A percentile compares a stretch with the other conserved stretches of the same genome.
Conservation (phyloP, 257 asterid genomes). For the Primulina tabacum region DNA sequence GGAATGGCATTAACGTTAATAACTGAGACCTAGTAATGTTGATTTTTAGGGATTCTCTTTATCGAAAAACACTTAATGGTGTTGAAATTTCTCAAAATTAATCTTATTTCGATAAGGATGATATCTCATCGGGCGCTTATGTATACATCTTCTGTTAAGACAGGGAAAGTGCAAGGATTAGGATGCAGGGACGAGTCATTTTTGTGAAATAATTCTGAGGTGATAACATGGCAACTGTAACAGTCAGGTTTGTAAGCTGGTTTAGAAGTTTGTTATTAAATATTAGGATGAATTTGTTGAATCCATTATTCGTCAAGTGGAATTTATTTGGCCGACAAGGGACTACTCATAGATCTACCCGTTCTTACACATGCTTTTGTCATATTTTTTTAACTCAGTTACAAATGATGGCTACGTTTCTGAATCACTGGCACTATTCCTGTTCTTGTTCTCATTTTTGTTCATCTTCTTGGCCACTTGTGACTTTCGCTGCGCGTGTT, state of each 20-base stretch:
- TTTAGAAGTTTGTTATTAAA: neutral
- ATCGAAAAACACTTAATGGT: too few relatives aligned
- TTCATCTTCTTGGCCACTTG: neutral
- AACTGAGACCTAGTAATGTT: neutral
- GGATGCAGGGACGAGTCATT: neutral
- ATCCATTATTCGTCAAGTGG: neutral
- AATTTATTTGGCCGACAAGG: neutral
- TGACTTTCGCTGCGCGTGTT: neutral
- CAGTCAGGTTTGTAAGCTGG: neutral
- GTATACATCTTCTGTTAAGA: neutral
- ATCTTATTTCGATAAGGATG: neutral
- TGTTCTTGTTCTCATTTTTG: neutral
- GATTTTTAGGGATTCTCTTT: neutral
- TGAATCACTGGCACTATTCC: neutral
- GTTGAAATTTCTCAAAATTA: neutral
- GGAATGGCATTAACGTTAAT: neutral
- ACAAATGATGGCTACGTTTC: neutral
- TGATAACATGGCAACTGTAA: neutral
- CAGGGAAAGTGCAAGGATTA: neutral
- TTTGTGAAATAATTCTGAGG: neutral
- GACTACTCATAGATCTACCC: neutral
- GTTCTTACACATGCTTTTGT: neutral
- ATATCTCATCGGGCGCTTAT: neutral
- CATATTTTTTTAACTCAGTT: neutral
- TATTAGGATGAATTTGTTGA: neutral